Evolutionary conservation across 129 eudicot species (phyloP).

Genomic region (Pittosporum tobira): DNA sequence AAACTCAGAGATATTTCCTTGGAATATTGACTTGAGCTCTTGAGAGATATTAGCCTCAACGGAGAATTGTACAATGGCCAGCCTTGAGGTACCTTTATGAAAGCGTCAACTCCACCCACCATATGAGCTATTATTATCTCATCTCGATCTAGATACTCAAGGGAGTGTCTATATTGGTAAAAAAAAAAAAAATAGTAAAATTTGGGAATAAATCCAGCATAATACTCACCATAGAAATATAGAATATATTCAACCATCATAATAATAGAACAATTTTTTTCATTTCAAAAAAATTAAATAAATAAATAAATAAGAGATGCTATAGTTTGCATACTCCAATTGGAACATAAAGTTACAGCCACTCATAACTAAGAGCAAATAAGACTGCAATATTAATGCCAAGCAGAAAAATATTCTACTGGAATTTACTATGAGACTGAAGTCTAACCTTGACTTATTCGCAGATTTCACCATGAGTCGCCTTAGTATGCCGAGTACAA

Average conservation of each 20-base stretch:
- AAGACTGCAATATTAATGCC: neutral
- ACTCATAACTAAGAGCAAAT: neutral
- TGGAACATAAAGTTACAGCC: neutral
- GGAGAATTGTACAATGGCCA: slow-evolving; percentile 58
- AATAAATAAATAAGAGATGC: too few species aligned
- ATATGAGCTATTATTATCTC: slow-evolving; percentile 70
- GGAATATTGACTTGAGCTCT: slow-evolving; percentile 53
- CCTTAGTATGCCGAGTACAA: slow-evolving; percentile 52
- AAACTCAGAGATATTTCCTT: slow-evolving; percentile 64
- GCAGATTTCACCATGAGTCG: slow-evolving; percentile 54
- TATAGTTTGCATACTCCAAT: neutral
- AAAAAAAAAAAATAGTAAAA: neutral
- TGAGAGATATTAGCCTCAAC: slow-evolving; percentile 54
- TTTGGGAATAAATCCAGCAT: neutral
- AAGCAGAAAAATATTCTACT: neutral
- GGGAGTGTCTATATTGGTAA: slow-evolving; percentile 44
- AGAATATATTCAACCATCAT: too few species aligned
- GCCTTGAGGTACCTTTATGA: slow-evolving; percentile 64
- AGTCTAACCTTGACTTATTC: slow-evolving; percentile 65
- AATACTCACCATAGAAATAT: too few species aligned
- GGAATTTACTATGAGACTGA: neutral
- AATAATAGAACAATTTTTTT: too few species aligned
- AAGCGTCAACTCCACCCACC: slow-evolving; percentile 83
- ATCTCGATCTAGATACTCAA: slow-evolving; percentile 79
- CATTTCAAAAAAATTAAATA: too few species aligned